Evolutionary conservation across 2,329 filamentous ascomycete species (phyloP).

Genomic region (Hypoxylon sp.): DNA sequence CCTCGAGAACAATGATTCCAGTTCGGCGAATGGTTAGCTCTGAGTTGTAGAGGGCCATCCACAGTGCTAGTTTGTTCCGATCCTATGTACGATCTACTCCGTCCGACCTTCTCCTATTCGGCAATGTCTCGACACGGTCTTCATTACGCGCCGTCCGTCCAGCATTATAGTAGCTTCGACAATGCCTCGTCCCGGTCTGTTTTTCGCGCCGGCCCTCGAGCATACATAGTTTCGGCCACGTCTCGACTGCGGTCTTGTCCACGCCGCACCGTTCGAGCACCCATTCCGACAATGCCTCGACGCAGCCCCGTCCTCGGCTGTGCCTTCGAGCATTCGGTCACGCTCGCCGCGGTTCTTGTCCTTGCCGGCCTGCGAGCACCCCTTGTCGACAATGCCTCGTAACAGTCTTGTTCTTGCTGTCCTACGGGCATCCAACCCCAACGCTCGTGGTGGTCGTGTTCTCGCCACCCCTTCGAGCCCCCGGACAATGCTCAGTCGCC

Average conservation of each 20-base stretch:
- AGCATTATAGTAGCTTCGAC: constrained; percentile 8
- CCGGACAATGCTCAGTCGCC: constrained; percentile 22
- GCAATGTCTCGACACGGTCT: constrained; percentile 19
- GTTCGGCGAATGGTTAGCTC: constrained; percentile 33
- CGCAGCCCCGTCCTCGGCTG: background rate
- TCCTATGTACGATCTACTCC: constrained; percentile 3
- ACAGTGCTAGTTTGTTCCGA: constrained; percentile 17
- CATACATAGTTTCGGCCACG: background rate
- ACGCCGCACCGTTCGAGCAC: background rate
- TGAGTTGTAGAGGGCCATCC: constrained; percentile 34
- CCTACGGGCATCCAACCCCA: background rate
- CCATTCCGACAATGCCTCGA: background rate
- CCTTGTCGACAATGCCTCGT: constrained; percentile 5
- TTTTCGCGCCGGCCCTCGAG: constrained; percentile 23
- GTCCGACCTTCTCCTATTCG: constrained; percentile 1
- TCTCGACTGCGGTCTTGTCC: constrained; percentile 13
- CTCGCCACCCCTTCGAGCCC: background rate
- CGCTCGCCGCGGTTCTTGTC: background rate
- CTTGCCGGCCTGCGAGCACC: background rate
- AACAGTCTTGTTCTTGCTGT: background rate
- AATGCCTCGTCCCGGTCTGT: constrained; percentile 26
- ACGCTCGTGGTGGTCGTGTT: background rate
- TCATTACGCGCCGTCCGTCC: constrained; percentile 23
- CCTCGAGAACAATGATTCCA: constrained; percentile 20
- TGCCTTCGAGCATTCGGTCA: background rate